Evolutionary conservation across 1,284 basidiomycete species (phyloP).

Genomic region (Entoloma clypeatum): DNA sequence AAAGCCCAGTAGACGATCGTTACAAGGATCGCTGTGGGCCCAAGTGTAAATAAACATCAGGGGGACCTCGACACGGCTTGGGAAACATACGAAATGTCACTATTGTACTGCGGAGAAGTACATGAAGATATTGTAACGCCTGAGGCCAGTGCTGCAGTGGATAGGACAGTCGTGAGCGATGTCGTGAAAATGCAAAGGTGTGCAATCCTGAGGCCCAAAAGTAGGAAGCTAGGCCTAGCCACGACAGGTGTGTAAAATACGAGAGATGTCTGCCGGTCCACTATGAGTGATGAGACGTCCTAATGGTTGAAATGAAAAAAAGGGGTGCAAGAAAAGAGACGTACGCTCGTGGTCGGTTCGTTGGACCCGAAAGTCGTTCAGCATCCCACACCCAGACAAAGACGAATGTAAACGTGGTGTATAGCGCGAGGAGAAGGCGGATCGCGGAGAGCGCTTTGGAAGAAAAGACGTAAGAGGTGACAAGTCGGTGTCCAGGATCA

Average conservation of each 20-base stretch:
- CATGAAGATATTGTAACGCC: conserved; percentile 45
- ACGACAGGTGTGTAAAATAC: conserved; percentile 49
- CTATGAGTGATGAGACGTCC: neutral
- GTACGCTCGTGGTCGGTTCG: too few species aligned
- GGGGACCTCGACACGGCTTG: too few species aligned
- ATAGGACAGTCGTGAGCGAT: conserved; percentile 30
- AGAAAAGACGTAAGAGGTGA: conserved; percentile 50
- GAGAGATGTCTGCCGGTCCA: conserved; percentile 38
- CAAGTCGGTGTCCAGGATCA: conserved; percentile 26
- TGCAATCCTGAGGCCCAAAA: conserved; percentile 48
- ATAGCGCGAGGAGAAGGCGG: conserved; percentile 46
- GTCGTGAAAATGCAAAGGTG: conserved; percentile 37
- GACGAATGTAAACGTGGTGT: conserved; percentile 40
- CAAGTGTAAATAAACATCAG: too few species aligned
- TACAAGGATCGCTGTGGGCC: conserved; percentile 49
- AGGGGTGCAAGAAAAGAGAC: too few species aligned
- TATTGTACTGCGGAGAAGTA: conserved; percentile 43
- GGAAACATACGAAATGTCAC: conserved; percentile 42
- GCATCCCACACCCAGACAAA: conserved; percentile 35
- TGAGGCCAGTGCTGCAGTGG: conserved; percentile 49
- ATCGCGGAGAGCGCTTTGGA: conserved; percentile 39
- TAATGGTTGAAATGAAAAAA: too few species aligned
- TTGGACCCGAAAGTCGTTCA: too few species aligned
- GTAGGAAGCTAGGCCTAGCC: conserved; percentile 48
- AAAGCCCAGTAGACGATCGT: conserved; percentile 55